These are phyloP conservation scores for Trichoderma atroviride DNA, from an alignment of 2,329 filamentous ascomycete species.

Conservation along the genomic window DNA sequence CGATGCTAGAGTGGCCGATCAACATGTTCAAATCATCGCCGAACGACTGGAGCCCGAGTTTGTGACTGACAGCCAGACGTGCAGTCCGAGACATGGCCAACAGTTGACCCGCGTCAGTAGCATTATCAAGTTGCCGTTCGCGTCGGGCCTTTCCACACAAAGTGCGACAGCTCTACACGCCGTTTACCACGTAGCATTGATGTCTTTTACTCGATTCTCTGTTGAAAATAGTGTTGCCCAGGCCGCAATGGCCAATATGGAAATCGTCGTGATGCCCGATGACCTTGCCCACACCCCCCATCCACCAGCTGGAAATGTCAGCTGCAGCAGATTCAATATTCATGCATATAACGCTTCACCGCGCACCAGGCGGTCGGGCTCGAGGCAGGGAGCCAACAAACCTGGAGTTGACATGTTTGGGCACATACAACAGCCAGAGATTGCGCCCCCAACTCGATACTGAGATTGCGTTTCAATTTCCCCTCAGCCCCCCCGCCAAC, in stretches of 20 bases:
- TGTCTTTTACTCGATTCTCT: not conserved
- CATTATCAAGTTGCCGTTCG: not conserved
- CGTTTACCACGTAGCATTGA: not conserved
- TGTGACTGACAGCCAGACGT: not conserved
- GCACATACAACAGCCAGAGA: not conserved
- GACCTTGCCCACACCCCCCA: not conserved
- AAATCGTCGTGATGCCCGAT: not conserved
- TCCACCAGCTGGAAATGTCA: not conserved
- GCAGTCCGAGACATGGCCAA: conserved; percentile 4
- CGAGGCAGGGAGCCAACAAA: not conserved
- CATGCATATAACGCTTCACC: conserved; percentile 1
- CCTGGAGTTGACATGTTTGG: not conserved
- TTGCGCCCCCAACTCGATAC: conserved; percentile 8
- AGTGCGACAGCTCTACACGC: not conserved
- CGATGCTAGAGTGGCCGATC: not conserved
- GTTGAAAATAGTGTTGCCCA: not conserved
- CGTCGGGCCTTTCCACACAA: conserved; percentile 1
- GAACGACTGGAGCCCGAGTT: not conserved
- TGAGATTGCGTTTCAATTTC: conserved; percentile 5
- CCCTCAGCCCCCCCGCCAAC: conserved; percentile 12
- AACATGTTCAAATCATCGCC: not conserved
- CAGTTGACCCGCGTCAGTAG: not conserved
- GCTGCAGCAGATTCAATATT: conserved; percentile 6
- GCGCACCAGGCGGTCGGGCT: conserved; percentile 7
- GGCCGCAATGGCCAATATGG: not conserved